A percentile compares a stretch with the other conserved stretches of the same genome.
These are phyloP conservation scores for Halophytophthora polymorphica DNA, from an alignment of 352 stramenopile genomes.

Conservation along the genomic window DNA sequence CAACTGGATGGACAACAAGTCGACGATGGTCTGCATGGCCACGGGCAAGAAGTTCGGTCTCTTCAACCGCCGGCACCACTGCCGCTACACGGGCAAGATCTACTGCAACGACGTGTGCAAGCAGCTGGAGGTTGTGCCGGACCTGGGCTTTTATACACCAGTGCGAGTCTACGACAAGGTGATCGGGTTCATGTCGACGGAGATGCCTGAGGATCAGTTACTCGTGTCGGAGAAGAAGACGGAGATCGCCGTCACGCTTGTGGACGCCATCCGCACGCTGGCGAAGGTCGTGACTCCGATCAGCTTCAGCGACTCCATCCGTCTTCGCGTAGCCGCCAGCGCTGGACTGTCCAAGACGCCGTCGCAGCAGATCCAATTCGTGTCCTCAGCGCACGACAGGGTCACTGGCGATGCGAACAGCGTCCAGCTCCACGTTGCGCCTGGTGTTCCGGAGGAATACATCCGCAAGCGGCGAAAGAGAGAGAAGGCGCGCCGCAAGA, in stretches of 20 bases:
- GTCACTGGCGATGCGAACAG: constrained; percentile 44
- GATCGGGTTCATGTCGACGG: constrained; percentile 79
- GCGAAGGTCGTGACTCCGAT: constrained; percentile 59
- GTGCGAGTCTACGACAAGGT: constrained; percentile 76
- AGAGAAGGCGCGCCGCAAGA: constrained; percentile 76
- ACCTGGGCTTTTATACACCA: constrained; percentile 77
- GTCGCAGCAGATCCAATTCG: constrained; percentile 64
- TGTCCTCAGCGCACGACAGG: constrained; percentile 32
- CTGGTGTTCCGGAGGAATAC: constrained; percentile 79
- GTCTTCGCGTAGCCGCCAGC: constrained; percentile 46
- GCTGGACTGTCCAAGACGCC: constrained; percentile 53
- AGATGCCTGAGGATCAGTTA: constrained; percentile 80
- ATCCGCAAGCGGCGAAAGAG: constrained; percentile 84
- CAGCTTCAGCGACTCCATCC: constrained; percentile 64
- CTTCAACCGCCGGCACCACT: constrained; percentile 87
- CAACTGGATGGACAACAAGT: constrained; percentile 85
- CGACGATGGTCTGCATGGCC: constrained; percentile 78
- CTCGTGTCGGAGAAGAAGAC: constrained; percentile 85
- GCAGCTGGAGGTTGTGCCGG: constrained; percentile 72
- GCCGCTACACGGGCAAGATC: constrained; percentile 81
- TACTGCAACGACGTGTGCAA: constrained; percentile 85
- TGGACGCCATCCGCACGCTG: constrained; percentile 64
- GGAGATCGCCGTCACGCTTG: constrained; percentile 81
- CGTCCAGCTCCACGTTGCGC: constrained; percentile 54
- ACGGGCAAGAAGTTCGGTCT: constrained; percentile 87